Conservation (phyloP, 495 filamentous ascomycete genomes). For the Antarctomyces pellizariae region DNA sequence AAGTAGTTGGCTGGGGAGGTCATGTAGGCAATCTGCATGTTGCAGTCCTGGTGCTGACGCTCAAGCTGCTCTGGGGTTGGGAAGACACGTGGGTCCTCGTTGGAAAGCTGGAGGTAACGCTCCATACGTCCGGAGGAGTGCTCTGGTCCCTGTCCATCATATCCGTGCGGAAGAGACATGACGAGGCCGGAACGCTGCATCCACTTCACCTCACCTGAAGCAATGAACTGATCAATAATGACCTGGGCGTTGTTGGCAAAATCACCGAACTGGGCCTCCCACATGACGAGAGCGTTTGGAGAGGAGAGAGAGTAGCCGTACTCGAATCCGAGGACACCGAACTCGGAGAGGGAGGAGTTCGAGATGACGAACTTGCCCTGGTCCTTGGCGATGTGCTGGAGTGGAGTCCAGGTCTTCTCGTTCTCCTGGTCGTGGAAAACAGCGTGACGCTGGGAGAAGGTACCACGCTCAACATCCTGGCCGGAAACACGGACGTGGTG, state of each 20-base stretch:
- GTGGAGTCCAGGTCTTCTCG: conserved; percentile 77
- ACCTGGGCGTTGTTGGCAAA: conserved; percentile 99
- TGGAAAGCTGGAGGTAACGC: conserved; percentile 90
- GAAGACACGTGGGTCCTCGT: conserved; percentile 90
- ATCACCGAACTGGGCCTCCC: conserved; percentile 98
- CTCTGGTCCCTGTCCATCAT: conserved; percentile 95
- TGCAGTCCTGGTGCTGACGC: conserved; percentile 96
- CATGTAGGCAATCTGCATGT: conserved; percentile 96
- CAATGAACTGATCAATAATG: conserved; percentile 97
- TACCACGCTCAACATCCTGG: conserved; percentile 97
- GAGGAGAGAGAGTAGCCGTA: conserved; percentile 96
- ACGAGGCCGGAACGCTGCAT: conserved; percentile 89
- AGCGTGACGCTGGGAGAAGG: conserved; percentile 94
- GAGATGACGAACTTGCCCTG: conserved; percentile 91
- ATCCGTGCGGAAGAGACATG: conserved; percentile 86
- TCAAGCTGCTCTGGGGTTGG: conserved; percentile 69
- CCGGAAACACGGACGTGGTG: conserved; percentile 93
- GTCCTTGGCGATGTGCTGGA: conserved; percentile 67
- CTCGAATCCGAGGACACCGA: conserved; percentile 86
- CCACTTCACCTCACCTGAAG: conserved; percentile 95
- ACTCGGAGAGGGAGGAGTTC: conserved; percentile 93
- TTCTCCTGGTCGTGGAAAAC: conserved; percentile 93
- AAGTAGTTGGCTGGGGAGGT: conserved; percentile 84
- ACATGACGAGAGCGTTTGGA: conserved; percentile 90
- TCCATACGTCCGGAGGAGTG: conserved; percentile 96